Evolutionary conservation across 225 moss, liverwort and hornwort genomes (phyloP), one percentile per base, ranked within the genome.

Genomic region (Rhytidiadelphus loreus): DNA sequence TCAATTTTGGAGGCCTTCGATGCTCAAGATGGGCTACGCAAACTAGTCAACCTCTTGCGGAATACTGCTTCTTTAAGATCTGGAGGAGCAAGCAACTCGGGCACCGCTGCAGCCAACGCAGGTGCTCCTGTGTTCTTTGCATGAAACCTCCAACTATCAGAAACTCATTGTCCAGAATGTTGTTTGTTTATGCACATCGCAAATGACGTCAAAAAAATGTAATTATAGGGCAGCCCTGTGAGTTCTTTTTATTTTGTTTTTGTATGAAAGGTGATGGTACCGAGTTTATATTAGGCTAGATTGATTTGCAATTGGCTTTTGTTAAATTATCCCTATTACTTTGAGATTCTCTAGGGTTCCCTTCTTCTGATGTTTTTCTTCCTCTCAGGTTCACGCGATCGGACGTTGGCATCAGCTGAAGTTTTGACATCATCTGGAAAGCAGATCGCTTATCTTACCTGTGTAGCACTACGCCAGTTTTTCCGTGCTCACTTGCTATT

Each of bases 351-450:
- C 44, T 23, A 29, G 89, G 46, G 61, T 68, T 70, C 26, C 71
- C 43, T 70, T 43, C 35, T 87, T 74, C 74, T n/a, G 86, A 23
- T 80, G 16, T 73, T 86, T 43, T 71, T 87, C n/a, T 77, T 82
- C 29, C 35, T 69, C 52, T 76, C 77, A 92, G 93, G 95, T 72
- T 92, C 97, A 83, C 96, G 99, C 43, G 99, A 99, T 87, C 96
- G 99, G 85, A 95, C 95, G 55, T 90, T 94, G 92, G 97, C 97
- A 83, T 93, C 92, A 81, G 96, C 97, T 61, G 99, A 99, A 92
- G 96, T 99, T 52, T 93, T 97, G 90, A 97, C 99, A 73, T 96
- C 99, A 84, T 97, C 96, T 83, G 99, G 99, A 82, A 99, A 99
- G 89, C 99, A 99, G 82, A 97, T 97, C 89, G 99, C 97, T 78